Base-by-base conservation (phyloP, 1,139 yeast species). In the Komagataea norvegica region DNA sequence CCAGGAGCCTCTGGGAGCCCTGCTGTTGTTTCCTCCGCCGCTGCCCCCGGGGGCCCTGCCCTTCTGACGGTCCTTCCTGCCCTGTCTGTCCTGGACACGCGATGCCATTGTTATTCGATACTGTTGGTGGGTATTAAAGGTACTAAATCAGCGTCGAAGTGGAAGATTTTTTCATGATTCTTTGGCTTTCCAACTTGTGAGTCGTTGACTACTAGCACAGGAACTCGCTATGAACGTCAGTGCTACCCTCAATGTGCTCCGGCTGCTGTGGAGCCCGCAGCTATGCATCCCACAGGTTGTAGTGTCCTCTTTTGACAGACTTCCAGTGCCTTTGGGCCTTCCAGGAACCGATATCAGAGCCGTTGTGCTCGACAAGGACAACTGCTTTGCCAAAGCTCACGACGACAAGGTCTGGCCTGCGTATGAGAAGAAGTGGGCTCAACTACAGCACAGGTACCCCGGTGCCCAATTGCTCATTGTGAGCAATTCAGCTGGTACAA, bases 401-500 rank as follows among this genome's bases (percentile, higher is more conserved):
- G 83, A 79, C 41, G 83, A 81, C 49, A 73, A 76, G 43, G 83
- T 91, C 2, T 88, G 88, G 86, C 88, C 85, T 0, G 83, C 64
- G 2, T 87, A 88, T 53, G 25, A 36, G 35, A 40, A 41, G 23
- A 44, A 73, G 13, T 87, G 94, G 93, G 61, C 65, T 6, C 53
- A 58, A 22, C 65, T 89, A 38, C 68, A 70, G 34, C 51, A 57
- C 6, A 53, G 61, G 3, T 87, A 82, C 51, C 89, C 94, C 0
- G 76, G 70, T 26, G 79, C 76, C n/a, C 68, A 70, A 20, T 57
- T 89, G 17, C 64, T 88, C 24, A 83, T 91, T 26, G 96, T 91
- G 4, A 84, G 95, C 52, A 91, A 91, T 55, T 85, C 95, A 0
- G 96, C 97, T 0, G 98, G 98, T 0, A 85, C 96, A 1, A 68